Evolutionary conservation across 305 asterid genomes (phyloP), one percentile per base, ranked within the genome.

Genomic region (Lippia alba): DNA sequence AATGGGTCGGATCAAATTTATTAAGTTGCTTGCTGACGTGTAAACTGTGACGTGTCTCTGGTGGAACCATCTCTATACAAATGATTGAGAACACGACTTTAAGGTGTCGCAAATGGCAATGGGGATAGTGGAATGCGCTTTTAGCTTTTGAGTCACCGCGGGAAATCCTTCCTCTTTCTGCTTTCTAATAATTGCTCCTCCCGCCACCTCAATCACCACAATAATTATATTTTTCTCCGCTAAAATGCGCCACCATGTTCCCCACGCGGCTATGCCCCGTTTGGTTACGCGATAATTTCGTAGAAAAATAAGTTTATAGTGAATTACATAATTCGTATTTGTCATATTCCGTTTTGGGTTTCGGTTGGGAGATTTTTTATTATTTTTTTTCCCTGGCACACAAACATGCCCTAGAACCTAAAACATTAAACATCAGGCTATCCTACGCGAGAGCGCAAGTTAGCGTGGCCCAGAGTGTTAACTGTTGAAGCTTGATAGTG

Each of bases 61-160:
- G 45, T 1, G 10, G 0, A 5, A 39, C 45, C 10, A 39, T 39
- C 1, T 7, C 1, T 39, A 5, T 9, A 5, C 3, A 44, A 44
- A 44, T 44, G 3, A 44, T 44, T 44, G 14, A 3, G 30, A 24
- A 73, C 57, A 36, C 11, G 53, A 40, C 59, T 61, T 45, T 36
- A 5, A 62, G 56, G 74, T 73, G 80, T 70, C 67, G 4, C 14
- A 12, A 62, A 78, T 70, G 64, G 4, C 14, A 12, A 62, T 15
- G 5, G 6, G 11, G 46, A 8, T 41, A 36, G 77, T 49, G 34
- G 67, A 4, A 32, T 10, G 74, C 74, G 60, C 60, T 69, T 44
- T 64, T 6, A 57, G 24, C 69, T 76, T 81, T 74, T 71, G 66
- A 53, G 63, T 77, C 79, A 57, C 46, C 58, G 80, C 80, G 84